Conservation (phyloP, 2,329 filamentous ascomycete genomes). For the Xylaria sp. region DNA sequence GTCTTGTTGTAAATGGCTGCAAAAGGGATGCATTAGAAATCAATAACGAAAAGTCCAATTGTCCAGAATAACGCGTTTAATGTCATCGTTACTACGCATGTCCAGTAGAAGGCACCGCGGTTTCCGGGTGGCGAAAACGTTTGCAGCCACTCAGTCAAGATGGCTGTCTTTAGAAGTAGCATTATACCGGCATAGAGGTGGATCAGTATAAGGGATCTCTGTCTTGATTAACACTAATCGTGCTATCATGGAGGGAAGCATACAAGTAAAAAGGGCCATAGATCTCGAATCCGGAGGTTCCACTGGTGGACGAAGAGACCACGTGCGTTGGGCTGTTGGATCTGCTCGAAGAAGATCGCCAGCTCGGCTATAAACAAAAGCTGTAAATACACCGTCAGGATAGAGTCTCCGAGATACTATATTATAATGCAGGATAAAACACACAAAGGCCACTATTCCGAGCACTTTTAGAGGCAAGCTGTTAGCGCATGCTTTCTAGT, state of each 20-base stretch:
- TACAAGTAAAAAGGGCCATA: conserved; percentile 2
- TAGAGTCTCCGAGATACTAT: neutral
- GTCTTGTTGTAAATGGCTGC: conserved; percentile 11
- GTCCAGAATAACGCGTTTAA: neutral
- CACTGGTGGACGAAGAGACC: conserved; percentile 14
- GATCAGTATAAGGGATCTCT: neutral
- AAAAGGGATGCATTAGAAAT: neutral
- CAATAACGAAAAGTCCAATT: neutral
- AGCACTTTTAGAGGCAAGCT: neutral
- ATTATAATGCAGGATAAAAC: neutral
- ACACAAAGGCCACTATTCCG: conserved; percentile 7
- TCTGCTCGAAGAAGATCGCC: conserved; percentile 6
- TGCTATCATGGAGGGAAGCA: neutral
- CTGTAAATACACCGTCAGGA: neutral
- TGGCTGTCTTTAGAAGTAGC: conserved; percentile 5
- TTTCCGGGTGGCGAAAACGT: neutral
- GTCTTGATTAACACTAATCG: neutral
- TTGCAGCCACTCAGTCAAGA: conserved; percentile 3
- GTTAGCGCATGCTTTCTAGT: neutral
- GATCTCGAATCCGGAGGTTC: neutral
- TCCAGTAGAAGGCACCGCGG: conserved; percentile 1
- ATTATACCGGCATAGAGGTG: conserved; percentile 9
- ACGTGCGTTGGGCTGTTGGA: conserved; percentile 7
- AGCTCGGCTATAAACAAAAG: neutral
- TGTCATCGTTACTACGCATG: neutral